Conservation (phyloP, 345 rosid species). For the Hibiscus mutabilis region DNA sequence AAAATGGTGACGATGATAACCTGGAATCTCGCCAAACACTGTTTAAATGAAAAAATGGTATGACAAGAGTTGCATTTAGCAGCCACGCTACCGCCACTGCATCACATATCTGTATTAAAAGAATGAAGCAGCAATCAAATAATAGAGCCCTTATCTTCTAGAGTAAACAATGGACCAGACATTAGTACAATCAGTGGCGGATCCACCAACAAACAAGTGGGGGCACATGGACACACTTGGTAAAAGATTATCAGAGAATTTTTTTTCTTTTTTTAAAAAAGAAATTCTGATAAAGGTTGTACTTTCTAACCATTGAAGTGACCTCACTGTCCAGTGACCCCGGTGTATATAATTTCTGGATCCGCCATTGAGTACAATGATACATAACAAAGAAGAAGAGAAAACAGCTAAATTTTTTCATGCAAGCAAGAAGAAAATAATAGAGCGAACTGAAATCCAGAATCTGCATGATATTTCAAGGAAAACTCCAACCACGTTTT, state of each 20-base stretch:
- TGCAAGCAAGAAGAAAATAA: constrained; percentile 4
- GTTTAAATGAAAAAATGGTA: constrained; percentile 88
- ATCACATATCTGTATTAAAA: constrained; percentile 71
- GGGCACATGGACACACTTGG: no score
- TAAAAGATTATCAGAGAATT: no score
- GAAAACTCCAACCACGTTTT: background rate
- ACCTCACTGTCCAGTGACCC: no score
- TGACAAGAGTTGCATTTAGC: constrained; percentile 90
- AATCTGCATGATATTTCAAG: background rate
- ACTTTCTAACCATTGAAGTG: no score
- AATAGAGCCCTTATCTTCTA: background rate
- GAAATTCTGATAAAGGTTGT: no score
- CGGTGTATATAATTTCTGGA: no score
- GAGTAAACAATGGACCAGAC: background rate
- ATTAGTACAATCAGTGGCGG: background rate
- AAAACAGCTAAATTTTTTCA: background rate
- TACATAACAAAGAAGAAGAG: background rate
- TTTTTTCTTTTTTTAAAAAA: no score
- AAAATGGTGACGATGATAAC: constrained; percentile 31
- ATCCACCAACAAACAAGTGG: background rate
- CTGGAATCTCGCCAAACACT: constrained; percentile 99
- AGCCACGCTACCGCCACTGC: constrained; percentile 98
- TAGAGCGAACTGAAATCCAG: background rate
- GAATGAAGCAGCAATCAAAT: constrained; percentile 1
- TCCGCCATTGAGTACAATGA: background rate